phyloP scores from a whole-genome alignment of 306 rosid species.

The Cicer chorassanicum region DNA sequence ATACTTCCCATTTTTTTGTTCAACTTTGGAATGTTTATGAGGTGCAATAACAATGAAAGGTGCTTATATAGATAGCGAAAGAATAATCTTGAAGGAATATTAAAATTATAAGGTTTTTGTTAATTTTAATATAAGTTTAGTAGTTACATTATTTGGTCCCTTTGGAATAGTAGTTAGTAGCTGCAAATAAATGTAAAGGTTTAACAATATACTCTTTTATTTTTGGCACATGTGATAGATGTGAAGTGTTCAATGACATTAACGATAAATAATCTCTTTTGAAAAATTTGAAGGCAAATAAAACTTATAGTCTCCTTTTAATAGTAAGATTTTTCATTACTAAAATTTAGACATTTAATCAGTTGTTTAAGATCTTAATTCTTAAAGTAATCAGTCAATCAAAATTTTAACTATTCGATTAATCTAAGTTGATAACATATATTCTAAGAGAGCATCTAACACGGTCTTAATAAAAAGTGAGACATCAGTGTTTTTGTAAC shows the following conservation, averaged over 20 bases:
- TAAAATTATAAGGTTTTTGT: constrained; percentile 1
- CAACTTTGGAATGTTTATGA: constrained; percentile 31
- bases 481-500: no score
- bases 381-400: no score
- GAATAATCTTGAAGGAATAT: constrained; percentile 34
- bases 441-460: no score
- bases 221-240: background rate
- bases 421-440: no score
- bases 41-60: constrained; percentile 9
- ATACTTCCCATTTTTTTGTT: constrained; percentile 47
- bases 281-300: background rate
- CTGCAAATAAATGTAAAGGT: background rate
- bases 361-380: no score
- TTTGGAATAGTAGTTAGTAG: constrained; percentile 19
- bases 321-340: no score
- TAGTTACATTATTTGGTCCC: constrained; percentile 38
- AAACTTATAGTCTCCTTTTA: background rate
- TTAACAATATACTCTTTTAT: background rate
- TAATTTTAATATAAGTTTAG: constrained; percentile 20
- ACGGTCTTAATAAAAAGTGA: no score
- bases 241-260: background rate
- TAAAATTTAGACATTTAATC: no score
- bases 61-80: constrained; percentile 39
- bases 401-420: no score
- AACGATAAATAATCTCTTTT: background rate